Evolutionary conservation across 202 grass and related monocot species (phyloP), one percentile per base, ranked within the genome.

Genomic region (Schoenoplectus tabernaemontani): DNA sequence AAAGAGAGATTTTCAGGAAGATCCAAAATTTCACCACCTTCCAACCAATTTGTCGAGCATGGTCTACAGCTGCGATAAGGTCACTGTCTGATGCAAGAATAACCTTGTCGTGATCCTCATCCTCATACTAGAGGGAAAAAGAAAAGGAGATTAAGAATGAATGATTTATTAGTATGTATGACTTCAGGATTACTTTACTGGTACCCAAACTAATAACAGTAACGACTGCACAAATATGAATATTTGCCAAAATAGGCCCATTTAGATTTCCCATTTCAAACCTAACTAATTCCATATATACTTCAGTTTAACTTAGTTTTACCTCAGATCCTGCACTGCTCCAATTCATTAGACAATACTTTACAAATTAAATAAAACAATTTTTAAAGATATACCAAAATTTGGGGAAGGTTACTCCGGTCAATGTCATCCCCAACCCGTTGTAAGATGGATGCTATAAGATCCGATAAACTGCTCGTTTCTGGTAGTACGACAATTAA

Each of bases 1-100:
- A 70, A 28, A 37, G 9, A 23, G 3, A 43, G 19, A 42, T 17
- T 34, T 75, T 75, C 15, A 75, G 7, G 9, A 75, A 75, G 77
- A 44, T 33, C n/a, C 37, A 2, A 16, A 74, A 75, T 9, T 12
- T n/a, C 20, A 61, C 86, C 87, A 98, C 96, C 91, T 98, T 95
- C 96, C 91, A 98, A 80, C 96, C 91, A 5, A 93, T 92, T 83
- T 95, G 96, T 70, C 79, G 85, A 28, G 91, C 91, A 54, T 98
- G 91, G 64, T 98, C 91, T 17, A 98, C 90, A 39, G 96, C 96
- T 44, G 96, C 91, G 39, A 75, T 62, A 81, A 98, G 89, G 88
- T 98, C 96, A 41, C 78, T 66, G 62, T 98, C 90, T 47, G 88
- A 95, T 20, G 90, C 87, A 81, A 98, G 91, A 82, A 98, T 89